Conservation (phyloP, 208 protist genomes). For the Leishmania aethiopica region DNA sequence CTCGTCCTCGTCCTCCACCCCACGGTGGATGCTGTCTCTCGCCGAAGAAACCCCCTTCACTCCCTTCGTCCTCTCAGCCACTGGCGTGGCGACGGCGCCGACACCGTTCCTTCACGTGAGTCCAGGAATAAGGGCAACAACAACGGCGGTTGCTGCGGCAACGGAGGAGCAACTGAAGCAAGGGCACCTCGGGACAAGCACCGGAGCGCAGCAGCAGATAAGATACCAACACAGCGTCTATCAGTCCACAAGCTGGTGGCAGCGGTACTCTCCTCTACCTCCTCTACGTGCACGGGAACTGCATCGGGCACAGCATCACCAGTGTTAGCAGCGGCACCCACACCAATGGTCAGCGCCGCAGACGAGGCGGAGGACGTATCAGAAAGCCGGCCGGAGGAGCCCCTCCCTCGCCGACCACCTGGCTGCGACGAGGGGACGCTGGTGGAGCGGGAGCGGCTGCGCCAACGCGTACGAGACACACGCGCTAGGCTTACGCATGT, state of each 20-base stretch:
- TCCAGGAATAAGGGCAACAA: neutral
- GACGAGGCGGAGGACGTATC: neutral
- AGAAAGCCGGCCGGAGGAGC: conserved; percentile 9
- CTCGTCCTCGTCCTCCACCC: conserved; percentile 14
- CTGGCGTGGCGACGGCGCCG: neutral
- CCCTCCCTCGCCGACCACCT: conserved; percentile 16
- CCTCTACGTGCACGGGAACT: neutral
- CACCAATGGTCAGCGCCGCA: neutral
- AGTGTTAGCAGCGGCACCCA: neutral
- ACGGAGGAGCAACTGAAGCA: neutral
- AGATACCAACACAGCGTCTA: neutral
- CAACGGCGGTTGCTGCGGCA: neutral
- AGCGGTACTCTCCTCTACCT: neutral
- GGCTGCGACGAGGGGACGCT: conserved; percentile 1
- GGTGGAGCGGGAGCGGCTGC: conserved; percentile 6
- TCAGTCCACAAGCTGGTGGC: conserved; percentile 2
- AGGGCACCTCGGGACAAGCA: neutral
- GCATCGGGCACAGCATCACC: neutral
- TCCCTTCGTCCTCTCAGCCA: conserved; percentile 13
- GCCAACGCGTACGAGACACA: conserved; percentile 3
- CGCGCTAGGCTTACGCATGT: conserved; percentile 16
- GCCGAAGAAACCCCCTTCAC: conserved; percentile 35
- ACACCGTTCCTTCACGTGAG: neutral
- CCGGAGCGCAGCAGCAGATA: neutral
- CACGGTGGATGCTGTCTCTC: conserved; percentile 23